phyloP scores from a whole-genome alignment of 768 basidiomycete species.

The Lactarius vividus region DNA sequence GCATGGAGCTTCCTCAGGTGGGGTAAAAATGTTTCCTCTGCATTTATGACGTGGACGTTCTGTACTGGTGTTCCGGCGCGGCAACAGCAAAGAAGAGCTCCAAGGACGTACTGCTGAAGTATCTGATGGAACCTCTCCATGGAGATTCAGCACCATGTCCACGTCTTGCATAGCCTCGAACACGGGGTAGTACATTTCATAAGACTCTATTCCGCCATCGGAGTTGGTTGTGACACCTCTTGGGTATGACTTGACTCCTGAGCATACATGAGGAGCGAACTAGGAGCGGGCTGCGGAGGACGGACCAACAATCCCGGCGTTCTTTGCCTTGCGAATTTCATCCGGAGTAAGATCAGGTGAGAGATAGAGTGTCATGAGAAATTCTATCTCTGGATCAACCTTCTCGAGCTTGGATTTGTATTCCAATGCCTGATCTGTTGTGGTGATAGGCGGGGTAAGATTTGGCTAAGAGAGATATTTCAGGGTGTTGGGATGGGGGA shows the following conservation, averaged over 20 bases:
- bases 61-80: constrained; percentile 32
- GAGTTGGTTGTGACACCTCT: constrained; percentile 97
- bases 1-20: constrained; percentile 80
- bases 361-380: constrained; percentile 97
- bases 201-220: constrained; percentile 93
- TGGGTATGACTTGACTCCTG: constrained; percentile 94
- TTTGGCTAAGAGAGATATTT: constrained; percentile 64
- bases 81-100: constrained; percentile 7
- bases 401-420: constrained; percentile 75
- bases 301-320: constrained; percentile 71
- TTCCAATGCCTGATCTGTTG: constrained; percentile 70
- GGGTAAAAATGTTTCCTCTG: constrained; percentile 84
- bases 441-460: constrained; percentile 83
- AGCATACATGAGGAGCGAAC: not conserved
- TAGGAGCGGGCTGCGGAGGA: not conserved
- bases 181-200: constrained; percentile 88
- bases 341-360: constrained; percentile 86
- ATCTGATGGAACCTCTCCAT: constrained; percentile 96
- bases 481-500: not conserved
- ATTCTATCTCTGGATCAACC: constrained; percentile 77
- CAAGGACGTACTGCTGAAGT: constrained; percentile 46
- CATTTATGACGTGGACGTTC: constrained; percentile 93
- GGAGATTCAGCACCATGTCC: constrained; percentile 93
- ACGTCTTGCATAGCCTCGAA: constrained; percentile 93
- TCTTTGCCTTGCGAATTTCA: constrained; percentile 84